Conservation (phyloP, 345 rosid genomes). For the Populus nigra region DNA sequence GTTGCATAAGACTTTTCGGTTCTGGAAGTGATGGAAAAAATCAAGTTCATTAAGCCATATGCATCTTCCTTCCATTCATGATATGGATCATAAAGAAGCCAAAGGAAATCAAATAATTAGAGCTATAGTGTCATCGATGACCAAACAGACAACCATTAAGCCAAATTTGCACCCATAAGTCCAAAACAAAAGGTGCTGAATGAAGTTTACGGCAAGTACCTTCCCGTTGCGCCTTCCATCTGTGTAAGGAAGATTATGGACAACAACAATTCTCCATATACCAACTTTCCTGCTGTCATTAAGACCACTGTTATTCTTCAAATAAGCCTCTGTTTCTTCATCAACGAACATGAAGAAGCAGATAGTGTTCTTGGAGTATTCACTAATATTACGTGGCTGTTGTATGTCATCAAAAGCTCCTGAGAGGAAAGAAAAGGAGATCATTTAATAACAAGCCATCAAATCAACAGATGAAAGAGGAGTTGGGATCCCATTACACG, state of each 20-base stretch:
- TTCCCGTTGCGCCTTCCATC: slow-evolving; percentile 97
- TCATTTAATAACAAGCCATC: slow-evolving; percentile 20
- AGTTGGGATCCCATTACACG: slow-evolving; percentile 7
- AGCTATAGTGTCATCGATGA: neutral
- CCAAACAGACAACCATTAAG: neutral
- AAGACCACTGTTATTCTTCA: slow-evolving; percentile 59
- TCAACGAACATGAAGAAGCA: slow-evolving; percentile 97
- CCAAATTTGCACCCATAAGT: neutral
- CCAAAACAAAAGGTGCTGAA: neutral
- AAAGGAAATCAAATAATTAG: neutral
- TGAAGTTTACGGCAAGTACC: slow-evolving; percentile 36
- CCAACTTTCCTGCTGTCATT: slow-evolving; percentile 60
- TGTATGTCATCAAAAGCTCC: slow-evolving; percentile 92
- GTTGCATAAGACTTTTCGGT: neutral
- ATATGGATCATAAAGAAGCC: neutral
- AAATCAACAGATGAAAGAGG: slow-evolving; percentile 8
- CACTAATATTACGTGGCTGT: slow-evolving; percentile 80
- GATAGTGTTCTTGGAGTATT: slow-evolving; percentile 63
- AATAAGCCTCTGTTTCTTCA: slow-evolving; percentile 83
- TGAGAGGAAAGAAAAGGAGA: slow-evolving; percentile 26
- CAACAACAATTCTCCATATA: slow-evolving; percentile 87
- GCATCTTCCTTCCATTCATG: slow-evolving; percentile 4
- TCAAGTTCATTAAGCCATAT: neutral
- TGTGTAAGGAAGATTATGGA: slow-evolving; percentile 75
- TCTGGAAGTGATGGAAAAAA: neutral